A percentile compares a stretch with the other conserved stretches of the same genome.
These are phyloP conservation scores for Flaveria robusta DNA, from an alignment of 129 eudicot species.

Conservation along the genomic window DNA sequence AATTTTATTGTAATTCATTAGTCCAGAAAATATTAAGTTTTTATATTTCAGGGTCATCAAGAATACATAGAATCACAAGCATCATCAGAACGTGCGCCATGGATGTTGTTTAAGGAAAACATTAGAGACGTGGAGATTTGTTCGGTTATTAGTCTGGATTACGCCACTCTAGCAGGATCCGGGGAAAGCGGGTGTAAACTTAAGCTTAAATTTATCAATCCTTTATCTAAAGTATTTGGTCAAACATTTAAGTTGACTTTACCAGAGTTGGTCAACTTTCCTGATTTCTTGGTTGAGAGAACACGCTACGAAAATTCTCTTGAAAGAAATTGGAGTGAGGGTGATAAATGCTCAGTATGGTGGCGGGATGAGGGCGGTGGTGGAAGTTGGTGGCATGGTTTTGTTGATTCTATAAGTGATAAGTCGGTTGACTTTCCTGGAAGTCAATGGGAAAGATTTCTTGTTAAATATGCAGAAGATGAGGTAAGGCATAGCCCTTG, in stretches of 20 bases:
- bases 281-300: conserved; percentile 92
- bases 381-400: conserved; percentile 73
- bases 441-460: conserved; percentile 88
- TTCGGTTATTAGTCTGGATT: conserved; percentile 53
- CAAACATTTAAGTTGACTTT: conserved; percentile 56
- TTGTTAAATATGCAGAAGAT: conserved; percentile 40
- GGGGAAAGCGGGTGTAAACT: conserved; percentile 89
- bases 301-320: conserved; percentile 68
- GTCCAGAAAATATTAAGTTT: neutral
- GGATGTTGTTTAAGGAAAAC: conserved; percentile 38
- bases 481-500: conserved; percentile 67
- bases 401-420: conserved; percentile 44
- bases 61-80: conserved; percentile 41
- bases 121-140: conserved; percentile 70
- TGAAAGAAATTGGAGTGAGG: conserved; percentile 55
- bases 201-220: conserved; percentile 60
- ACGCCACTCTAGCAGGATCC: conserved; percentile 58
- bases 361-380: conserved; percentile 68
- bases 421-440: conserved; percentile 57
- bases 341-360: conserved; percentile 86
- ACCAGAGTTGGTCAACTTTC: conserved; percentile 61
- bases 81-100: conserved; percentile 50
- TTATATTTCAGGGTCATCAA: conserved; percentile 69
- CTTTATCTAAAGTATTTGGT: conserved; percentile 42
- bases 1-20: neutral